Base-by-base conservation (phyloP, 2,329 filamentous ascomycete genomes). In the Neofusicoccum parvum region DNA sequence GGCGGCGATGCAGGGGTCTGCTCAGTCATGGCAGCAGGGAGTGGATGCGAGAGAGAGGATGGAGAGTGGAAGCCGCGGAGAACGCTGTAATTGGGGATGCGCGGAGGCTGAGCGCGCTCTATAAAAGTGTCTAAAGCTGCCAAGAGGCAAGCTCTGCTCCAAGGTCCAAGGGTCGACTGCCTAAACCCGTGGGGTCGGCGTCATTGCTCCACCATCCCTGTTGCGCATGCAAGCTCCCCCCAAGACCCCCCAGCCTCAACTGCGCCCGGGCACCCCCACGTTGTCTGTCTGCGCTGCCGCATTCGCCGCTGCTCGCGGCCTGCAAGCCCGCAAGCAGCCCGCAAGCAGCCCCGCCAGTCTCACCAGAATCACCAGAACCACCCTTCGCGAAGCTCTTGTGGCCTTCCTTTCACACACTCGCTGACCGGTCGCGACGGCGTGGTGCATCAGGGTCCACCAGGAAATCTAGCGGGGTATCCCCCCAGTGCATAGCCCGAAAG, bases 1-100 rank as follows among this genome's bases (percentile, higher is more conserved):
- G 46, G 53, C 64, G 53, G 46, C 64, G 54, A 60, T 3, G 34
- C 12, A 62, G 70, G 74, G n/a, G 69, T 36, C 10, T 63, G 58
- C 20, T 63, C 48, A 1, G 48, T 17, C 64, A 65, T 65, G 23
- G 64, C 17, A 6, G 11, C 39, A 36, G 27, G 63, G 17, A 45
- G 12, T 56, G 62, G 12, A 39, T 15, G 50, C 6, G 48, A 36
- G 50, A 41, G 20, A 15, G 17, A 15, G 23, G 34, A 15, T 20
- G 36, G n/a, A 32, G 45, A 32, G 45, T 20, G 12, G 12, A 49
- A 11, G 23, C 34, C 14, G 17, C 10, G 32, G 23, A 6, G 10
- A 46, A 39, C 23, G 23, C 3, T 15, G 32, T 39, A 23, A 17
- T 6, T 20, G 34, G 10, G 32, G 51, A 54, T 43, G 49, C 50